Base-by-base conservation (phyloP, 345 rosid species). In the Melaleuca quinquenervia region DNA sequence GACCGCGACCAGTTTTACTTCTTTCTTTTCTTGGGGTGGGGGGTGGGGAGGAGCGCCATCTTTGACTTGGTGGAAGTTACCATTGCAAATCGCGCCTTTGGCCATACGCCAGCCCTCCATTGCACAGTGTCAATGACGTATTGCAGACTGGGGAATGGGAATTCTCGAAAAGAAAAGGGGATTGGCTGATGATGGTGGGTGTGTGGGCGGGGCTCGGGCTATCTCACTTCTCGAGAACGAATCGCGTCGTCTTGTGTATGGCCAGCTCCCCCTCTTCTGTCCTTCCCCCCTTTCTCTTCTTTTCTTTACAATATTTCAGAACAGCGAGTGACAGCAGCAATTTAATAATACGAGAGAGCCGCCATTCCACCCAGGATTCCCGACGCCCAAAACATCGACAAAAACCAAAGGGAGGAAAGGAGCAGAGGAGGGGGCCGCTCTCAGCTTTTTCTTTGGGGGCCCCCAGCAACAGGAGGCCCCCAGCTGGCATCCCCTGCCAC, bases 401-500 rank as follows among this genome's bases (percentile, higher is more conserved):
- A 64, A 64, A 64, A 29, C 76, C 1, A 29, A 64, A 21, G 45
- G 36, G n/a, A 60, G 14, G 18, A 60, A 60, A 64, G 32, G 8
- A 15, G 15, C 14, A 62, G 29, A 29, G 21, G n/a, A n/a, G 7
- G 75, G 21, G 22, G 44, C 18, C 36, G 36, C n/a, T 3, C 70
- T 18, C 36, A 6, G 41, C n/a, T 51, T 51, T 27, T 11, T 29
- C n/a, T 58, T 0, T 11, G 11, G 29, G 29, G 12, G 18, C 36
- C 29, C 70, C 70, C 32, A 27, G n/a, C 36, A 16, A 58, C 36
- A n/a, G 27, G 18, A n/a, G 27, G 18, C 58, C 52, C 83, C 86
- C 74, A 85, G 70, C 84, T 80, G 84, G 74, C 83, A 41, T n/a
- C 56, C 86, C 44, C 86, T 78, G 84, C 86, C 88, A 87, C 64